Conservation (phyloP, 2,329 filamentous ascomycete genomes). For the Claviceps citrina region DNA sequence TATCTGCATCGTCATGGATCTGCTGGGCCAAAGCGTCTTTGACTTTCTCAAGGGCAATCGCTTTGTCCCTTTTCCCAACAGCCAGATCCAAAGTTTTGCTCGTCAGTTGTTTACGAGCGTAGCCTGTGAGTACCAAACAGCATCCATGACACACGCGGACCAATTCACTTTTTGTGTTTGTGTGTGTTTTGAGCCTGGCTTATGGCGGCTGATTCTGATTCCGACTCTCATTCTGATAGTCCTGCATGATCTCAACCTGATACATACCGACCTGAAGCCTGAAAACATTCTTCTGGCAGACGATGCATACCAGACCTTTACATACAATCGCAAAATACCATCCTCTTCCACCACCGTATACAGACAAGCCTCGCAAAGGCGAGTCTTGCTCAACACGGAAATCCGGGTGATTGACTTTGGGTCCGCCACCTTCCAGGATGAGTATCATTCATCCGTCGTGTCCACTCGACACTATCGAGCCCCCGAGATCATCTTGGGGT, state of each 20-base stretch:
- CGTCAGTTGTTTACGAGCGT: conserved; percentile 95
- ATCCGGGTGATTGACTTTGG: conserved; percentile 58
- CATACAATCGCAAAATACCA: conserved; percentile 54
- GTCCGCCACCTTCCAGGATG: conserved; percentile 56
- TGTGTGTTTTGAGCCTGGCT: no score
- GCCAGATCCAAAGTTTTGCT: conserved; percentile 94
- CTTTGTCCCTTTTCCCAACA: conserved; percentile 95
- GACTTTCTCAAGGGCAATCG: conserved; percentile 92
- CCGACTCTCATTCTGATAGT: no score
- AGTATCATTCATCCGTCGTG: conserved; percentile 58
- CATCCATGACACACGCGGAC: not conserved
- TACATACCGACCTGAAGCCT: conserved; percentile 70
- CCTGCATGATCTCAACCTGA: conserved; percentile 89
- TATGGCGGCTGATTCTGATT: no score
- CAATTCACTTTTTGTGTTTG: not conserved
- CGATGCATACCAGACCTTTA: conserved; percentile 52
- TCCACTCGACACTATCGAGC: conserved; percentile 56
- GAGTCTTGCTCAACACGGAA: conserved; percentile 51
- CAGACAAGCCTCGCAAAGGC: conserved; percentile 46
- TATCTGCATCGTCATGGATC: conserved; percentile 70
- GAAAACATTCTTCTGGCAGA: conserved; percentile 56
- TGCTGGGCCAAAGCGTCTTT: conserved; percentile 88
- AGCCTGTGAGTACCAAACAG: conserved; percentile 53
- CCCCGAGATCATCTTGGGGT: conserved; percentile 56
- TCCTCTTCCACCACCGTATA: conserved; percentile 46